Conservation (phyloP, 805 yeast species). For the Saturnispora silvae region DNA sequence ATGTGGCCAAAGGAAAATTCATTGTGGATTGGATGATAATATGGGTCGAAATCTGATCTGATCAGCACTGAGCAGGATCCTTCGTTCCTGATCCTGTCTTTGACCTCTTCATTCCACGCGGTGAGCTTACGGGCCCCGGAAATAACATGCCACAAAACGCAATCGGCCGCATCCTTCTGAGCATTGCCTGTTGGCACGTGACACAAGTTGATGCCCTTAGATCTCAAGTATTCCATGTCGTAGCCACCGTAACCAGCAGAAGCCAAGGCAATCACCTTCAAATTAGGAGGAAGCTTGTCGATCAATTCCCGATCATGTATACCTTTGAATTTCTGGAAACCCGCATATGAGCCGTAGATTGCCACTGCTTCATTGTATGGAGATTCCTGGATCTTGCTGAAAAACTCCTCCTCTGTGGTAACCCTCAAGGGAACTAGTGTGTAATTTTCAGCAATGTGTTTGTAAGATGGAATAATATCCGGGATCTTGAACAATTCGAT, state of each 20-base stretch:
- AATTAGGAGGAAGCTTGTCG: constrained; percentile 30
- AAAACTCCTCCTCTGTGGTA: constrained; percentile 30
- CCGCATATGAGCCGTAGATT: constrained; percentile 42
- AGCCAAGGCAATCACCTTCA: constrained; percentile 41
- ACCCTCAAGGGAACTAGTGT: constrained; percentile 31
- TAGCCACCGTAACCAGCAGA: constrained; percentile 43
- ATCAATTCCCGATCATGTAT: constrained; percentile 31
- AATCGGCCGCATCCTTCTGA: constrained; percentile 59
- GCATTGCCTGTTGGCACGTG: constrained; percentile 47
- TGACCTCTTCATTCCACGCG: constrained; percentile 31
- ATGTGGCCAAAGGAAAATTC: constrained; percentile 15
- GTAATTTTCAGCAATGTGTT: constrained; percentile 31
- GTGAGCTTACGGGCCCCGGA: constrained; percentile 50
- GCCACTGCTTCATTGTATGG: constrained; percentile 31
- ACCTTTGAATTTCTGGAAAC: constrained; percentile 37
- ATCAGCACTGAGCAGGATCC: constrained; percentile 28
- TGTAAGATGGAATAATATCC: constrained; percentile 35
- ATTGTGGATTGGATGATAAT: constrained; percentile 5
- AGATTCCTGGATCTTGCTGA: constrained; percentile 28
- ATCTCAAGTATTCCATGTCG: constrained; percentile 29
- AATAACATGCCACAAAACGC: constrained; percentile 49
- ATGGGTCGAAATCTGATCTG: constrained; percentile 24
- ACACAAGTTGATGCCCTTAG: constrained; percentile 38
- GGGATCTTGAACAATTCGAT: constrained; percentile 43
- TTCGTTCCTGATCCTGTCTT: constrained; percentile 15